Evolutionary conservation across 2,329 filamentous ascomycete species (phyloP), one percentile per base, ranked within the genome.

Genomic region (Gliomastix tumulicola): DNA sequence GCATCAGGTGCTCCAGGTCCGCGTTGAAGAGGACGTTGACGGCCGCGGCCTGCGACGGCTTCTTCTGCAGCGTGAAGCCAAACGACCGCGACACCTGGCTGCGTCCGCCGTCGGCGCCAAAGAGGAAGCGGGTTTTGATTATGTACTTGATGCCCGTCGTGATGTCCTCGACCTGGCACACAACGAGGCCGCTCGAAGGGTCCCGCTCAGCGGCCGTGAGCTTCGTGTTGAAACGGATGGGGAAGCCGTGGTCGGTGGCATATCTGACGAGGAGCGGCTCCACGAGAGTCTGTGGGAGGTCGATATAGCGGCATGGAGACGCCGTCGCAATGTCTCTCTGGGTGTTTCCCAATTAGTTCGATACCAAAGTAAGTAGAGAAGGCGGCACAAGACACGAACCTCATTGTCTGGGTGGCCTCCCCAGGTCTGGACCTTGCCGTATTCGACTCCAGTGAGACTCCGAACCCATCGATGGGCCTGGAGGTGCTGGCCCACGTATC

Each of bases 91-190:
- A 53, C 5, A 68, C 56, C 34, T 55, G 53, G 40, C 61, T 65
- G 11, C 55, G 53, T 1, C 57, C 59, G 4, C 65, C 73, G 47
- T 79, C 74, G 21, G 64, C 68, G 3, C 74, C 74, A 42, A 77
- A 75, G 6, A 79, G 50, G 42, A 72, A 78, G 31, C 65, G 66
- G 2, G 71, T 66, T 6, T 55, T 56, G 27, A 79, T 63, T 7
- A 45, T 42, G 44, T 68, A 76, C 10, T 52, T 41, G 2, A 44
- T 25, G 1, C 54, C 50, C 0, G 60, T 55, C 5, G 65, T 23
- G 7, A 53, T 53, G 38, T 69, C 64, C 11, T 47, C 46, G 2
- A 69, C 41, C 1, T 37, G 54, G 13, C 48, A 46, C 7, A 54
- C 57, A 7, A 57, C 35, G n/a, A n/a, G n/a, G n/a, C n/a, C n/a